Evolutionary conservation across 2,329 filamentous ascomycete species (phyloP), one percentile per base, ranked within the genome.

Genomic region (Didymosphaeria variabile): DNA sequence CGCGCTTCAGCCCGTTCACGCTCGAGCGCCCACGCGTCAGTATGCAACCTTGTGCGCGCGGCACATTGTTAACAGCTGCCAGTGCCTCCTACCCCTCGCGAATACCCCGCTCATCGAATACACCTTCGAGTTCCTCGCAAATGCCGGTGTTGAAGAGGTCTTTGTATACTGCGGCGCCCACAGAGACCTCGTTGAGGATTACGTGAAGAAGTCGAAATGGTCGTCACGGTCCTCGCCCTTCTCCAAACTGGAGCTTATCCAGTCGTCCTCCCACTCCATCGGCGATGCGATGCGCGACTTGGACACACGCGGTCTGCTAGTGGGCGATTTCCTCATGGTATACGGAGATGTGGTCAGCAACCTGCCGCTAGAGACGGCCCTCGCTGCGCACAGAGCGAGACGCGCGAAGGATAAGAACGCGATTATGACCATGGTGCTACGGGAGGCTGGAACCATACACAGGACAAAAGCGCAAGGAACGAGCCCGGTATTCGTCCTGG

Each of bases 51-150:
- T 26, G 13, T 36, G 26, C 29, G n/a, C 57, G 44, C 32, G 31
- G 12, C 44, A 31, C 40, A 23, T 53, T 60, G 40, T 73, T 77
- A 64, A 77, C 60, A 47, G 44, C 19, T 38, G 50, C 56, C 55
- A 96, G 92, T 98, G 95, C 82, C 90, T 99, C 34, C 85, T 99
- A 7, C 93, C 94, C 12, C 86, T 99, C 62, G 95, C 93, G 62
- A 98, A 98, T 78, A 94, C 90, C 1, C 94, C 95, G 38, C 84
- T 99, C 65, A 97, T 99, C 80, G 95, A 99, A 79, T 98, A 99
- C 78, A 98, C 94, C 4, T 89, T 98, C 72, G 94, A 98, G 75
- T 98, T 97, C 73, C 88, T 99, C 0, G 93, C 93, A 66, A 94
- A 94, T 85, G 93, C 95, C 60, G 93, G 94, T 60, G 93, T 98